A percentile compares a stretch with the other conserved stretches of the same genome.
phyloP scores from a whole-genome alignment of 2,329 filamentous ascomycete genomes.

The Sarocladiaceae sp. region DNA sequence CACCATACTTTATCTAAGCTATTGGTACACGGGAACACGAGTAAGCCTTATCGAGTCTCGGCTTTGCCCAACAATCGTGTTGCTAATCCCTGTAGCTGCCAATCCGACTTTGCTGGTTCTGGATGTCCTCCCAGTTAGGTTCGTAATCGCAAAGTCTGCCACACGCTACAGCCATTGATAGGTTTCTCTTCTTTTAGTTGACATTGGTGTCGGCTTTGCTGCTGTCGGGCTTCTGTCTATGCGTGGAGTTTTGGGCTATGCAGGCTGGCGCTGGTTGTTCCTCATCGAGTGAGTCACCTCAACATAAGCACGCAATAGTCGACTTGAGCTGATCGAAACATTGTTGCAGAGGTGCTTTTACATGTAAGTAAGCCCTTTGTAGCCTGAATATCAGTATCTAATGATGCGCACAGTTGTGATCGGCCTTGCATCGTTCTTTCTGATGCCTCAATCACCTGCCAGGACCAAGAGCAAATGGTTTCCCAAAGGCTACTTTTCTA shows the following conservation, averaged over 20 bases:
- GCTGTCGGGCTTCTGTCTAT: slow-evolving; percentile 53
- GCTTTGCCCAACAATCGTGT: not conserved
- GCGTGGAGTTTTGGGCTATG: slow-evolving; percentile 45
- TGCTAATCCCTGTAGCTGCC: slow-evolving; percentile 44
- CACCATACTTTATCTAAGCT: slow-evolving; percentile 58
- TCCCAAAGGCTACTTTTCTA: slow-evolving; percentile 55
- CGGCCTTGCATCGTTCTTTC: slow-evolving; percentile 48
- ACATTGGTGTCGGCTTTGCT: slow-evolving; percentile 50
- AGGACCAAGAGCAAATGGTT: slow-evolving; percentile 58
- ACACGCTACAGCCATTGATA: not conserved
- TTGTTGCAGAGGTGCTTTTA: slow-evolving; percentile 22
- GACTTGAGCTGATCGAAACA: not conserved
- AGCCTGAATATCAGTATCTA: not conserved
- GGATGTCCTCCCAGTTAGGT: slow-evolving; percentile 41
- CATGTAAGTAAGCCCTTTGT: slow-evolving; percentile 19
- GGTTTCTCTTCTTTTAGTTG: slow-evolving; percentile 14
- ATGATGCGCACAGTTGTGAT: slow-evolving; percentile 43
- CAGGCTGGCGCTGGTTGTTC: slow-evolving; percentile 57
- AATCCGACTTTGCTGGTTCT: slow-evolving; percentile 62
- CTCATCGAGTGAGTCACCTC: slow-evolving; percentile 26
- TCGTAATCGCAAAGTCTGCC: not conserved
- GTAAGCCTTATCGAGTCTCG: too few species aligned
- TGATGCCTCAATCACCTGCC: slow-evolving; percentile 57
- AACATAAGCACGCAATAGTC: not conserved
- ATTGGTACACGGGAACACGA: slow-evolving; percentile 63